Evolutionary conservation across 805 yeast genomes (phyloP).

Genomic region (Myxozyma neotropica): DNA sequence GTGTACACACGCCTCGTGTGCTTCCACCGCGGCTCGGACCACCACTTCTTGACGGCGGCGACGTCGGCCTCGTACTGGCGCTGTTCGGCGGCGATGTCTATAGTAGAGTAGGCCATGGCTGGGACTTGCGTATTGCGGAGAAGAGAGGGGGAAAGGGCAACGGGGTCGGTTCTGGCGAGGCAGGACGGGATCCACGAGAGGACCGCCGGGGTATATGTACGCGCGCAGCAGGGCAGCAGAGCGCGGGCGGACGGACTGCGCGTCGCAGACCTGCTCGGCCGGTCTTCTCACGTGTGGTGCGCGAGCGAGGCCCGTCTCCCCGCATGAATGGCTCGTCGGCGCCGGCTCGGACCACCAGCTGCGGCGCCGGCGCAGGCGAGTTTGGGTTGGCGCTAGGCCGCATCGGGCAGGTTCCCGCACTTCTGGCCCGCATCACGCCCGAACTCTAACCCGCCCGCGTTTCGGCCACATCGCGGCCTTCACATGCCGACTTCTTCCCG

Average conservation of each 20-base stretch:
- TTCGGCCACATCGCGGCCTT: neutral
- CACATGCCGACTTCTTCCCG: too few relatives aligned
- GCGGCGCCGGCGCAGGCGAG: neutral
- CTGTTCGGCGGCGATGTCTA: constrained; percentile 65
- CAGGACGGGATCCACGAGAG: too few relatives aligned
- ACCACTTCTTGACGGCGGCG: constrained; percentile 79
- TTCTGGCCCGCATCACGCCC: too few relatives aligned
- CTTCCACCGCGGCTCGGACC: constrained; percentile 91
- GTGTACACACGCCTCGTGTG: constrained; percentile 85
- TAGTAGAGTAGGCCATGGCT: constrained; percentile 54
- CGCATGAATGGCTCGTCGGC: constrained; percentile 13
- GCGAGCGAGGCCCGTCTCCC: constrained; percentile 8
- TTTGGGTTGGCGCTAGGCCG: neutral
- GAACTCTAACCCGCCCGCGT: too few relatives aligned
- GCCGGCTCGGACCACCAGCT: constrained; percentile 13
- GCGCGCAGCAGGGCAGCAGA: neutral
- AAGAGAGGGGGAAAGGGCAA: too few relatives aligned
- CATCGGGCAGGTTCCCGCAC: too few relatives aligned
- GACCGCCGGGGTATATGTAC: neutral
- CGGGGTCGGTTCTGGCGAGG: too few relatives aligned
- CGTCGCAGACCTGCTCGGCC: neutral
- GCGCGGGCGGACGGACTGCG: constrained; percentile 4
- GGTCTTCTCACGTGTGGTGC: neutral
- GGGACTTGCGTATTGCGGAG: neutral
- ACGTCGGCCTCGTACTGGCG: constrained; percentile 66